Evolutionary conservation across 257 asterid species (phyloP).

Genomic region (Solanum phureja): DNA sequence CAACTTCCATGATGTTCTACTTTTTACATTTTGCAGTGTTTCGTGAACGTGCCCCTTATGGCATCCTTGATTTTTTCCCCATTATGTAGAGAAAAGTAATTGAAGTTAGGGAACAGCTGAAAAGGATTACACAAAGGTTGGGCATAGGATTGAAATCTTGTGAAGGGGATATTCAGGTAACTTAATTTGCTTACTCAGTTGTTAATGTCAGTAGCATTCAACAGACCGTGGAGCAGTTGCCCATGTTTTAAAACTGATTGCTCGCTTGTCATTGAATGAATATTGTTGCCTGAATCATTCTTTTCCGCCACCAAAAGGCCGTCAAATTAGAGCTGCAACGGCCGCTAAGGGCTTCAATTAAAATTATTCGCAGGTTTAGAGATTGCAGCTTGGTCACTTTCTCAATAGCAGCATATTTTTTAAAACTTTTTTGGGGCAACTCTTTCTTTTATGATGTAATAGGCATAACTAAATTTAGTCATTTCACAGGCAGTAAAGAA

Average conservation of each 20-base stretch:
- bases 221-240: background rate
- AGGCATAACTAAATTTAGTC: background rate
- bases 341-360: background rate
- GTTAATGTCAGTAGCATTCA: background rate
- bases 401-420: background rate
- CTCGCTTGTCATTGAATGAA: background rate
- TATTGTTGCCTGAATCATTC: background rate
- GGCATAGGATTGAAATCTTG: conserved; percentile 79
- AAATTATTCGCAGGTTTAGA: background rate
- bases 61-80: background rate
- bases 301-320: background rate
- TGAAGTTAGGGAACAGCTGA: conserved; percentile 73
- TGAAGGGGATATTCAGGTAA: conserved; percentile 69
- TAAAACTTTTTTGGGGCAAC: fast-evolving
- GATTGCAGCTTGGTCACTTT: background rate
- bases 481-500: conserved; percentile 71
- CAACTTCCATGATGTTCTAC: background rate
- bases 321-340: background rate
- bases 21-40: background rate
- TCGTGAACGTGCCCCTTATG: background rate
- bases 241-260: background rate
- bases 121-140: conserved; percentile 62
- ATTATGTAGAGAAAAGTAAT: conserved; percentile 61
- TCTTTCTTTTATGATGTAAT: background rate
- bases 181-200: background rate